Evolutionary conservation across 2,329 filamentous ascomycete species (phyloP).

Genomic region (Incumbomyces delicatus): DNA sequence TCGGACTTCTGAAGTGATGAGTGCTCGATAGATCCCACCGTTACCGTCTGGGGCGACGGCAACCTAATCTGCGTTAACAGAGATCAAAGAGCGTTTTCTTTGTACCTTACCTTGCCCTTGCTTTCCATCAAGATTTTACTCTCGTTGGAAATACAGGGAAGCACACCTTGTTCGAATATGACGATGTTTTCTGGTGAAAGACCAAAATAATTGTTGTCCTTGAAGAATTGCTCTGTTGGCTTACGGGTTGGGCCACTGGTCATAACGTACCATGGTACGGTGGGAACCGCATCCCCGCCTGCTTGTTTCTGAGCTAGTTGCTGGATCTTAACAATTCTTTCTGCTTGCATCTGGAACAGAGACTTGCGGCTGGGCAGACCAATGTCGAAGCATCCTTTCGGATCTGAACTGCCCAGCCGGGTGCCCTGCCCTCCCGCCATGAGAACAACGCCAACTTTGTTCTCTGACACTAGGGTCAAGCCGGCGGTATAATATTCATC

Average conservation of each 20-base stretch:
- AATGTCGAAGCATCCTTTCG: slow-evolving; percentile 97
- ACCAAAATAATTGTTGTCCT: slow-evolving; percentile 84
- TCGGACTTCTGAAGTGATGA: slow-evolving; percentile 69
- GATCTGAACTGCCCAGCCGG: slow-evolving; percentile 82
- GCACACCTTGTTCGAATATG: slow-evolving; percentile 93
- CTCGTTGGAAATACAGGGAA: slow-evolving; percentile 94
- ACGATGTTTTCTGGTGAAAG: slow-evolving; percentile 73
- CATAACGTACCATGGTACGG: slow-evolving; percentile 98
- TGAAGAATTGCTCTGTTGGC: slow-evolving; percentile 89
- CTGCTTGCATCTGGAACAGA: slow-evolving; percentile 93
- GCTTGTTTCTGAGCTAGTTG: slow-evolving; percentile 64
- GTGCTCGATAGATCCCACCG: slow-evolving; percentile 88
- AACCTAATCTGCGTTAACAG: slow-evolving; percentile 38
- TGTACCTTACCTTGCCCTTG: slow-evolving; percentile 59
- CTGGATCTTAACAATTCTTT: slow-evolving; percentile 83
- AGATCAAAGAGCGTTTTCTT: no score
- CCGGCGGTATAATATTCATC: slow-evolving; percentile 72
- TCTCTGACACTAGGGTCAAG: slow-evolving; percentile 55
- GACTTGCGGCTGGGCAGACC: slow-evolving; percentile 87
- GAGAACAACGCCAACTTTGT: slow-evolving; percentile 74
- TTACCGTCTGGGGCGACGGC: slow-evolving; percentile 96
- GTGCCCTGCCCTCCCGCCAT: slow-evolving; percentile 98
- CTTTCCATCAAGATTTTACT: slow-evolving; percentile 91
- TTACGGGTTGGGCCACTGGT: slow-evolving; percentile 88
- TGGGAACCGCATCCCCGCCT: slow-evolving; percentile 45